phyloP scores from a whole-genome alignment of 2,329 filamentous ascomycete species.

The Cryphonectria nitschkei region DNA sequence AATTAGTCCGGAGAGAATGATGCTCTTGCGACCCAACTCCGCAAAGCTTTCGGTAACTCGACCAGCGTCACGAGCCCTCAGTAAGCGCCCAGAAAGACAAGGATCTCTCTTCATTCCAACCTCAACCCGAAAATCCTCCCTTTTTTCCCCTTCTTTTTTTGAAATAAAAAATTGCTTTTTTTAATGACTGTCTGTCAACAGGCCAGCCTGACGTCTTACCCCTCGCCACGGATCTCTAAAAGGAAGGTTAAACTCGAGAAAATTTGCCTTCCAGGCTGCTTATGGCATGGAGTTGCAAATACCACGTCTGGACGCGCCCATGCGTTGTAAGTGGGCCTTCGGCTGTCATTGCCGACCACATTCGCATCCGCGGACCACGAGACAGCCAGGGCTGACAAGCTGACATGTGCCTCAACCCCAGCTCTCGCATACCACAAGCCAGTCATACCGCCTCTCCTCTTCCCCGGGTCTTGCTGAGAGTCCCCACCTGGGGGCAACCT shows the following conservation, averaged over 20 bases:
- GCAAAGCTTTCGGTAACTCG: neutral
- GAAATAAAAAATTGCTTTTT: neutral
- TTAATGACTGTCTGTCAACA: neutral
- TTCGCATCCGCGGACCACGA: constrained; percentile 13
- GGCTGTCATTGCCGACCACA: constrained; percentile 9
- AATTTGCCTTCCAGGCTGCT: constrained; percentile 1
- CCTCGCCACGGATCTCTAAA: constrained; percentile 1
- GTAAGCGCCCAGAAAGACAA: too few species aligned
- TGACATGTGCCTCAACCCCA: constrained; percentile 12
- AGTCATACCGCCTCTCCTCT: constrained; percentile 1
- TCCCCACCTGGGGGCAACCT: neutral
- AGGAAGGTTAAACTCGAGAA: constrained; percentile 1
- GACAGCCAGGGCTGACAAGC: constrained; percentile 14
- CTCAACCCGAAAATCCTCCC: too few species aligned
- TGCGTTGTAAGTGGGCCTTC: constrained; percentile 1
- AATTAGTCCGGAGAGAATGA: neutral
- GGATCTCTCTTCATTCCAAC: neutral
- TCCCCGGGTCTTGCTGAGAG: constrained; percentile 3
- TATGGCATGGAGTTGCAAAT: constrained; percentile 5
- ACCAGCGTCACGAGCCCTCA: neutral
- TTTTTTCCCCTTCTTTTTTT: neutral
- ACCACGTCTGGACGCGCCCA: constrained; percentile 6
- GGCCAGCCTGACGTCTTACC: neutral
- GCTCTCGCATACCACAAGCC: neutral
- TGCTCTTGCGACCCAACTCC: neutral